phyloP scores from a whole-genome alignment of 2,329 filamentous ascomycete species.

The Aspergillus sclerotialis region DNA sequence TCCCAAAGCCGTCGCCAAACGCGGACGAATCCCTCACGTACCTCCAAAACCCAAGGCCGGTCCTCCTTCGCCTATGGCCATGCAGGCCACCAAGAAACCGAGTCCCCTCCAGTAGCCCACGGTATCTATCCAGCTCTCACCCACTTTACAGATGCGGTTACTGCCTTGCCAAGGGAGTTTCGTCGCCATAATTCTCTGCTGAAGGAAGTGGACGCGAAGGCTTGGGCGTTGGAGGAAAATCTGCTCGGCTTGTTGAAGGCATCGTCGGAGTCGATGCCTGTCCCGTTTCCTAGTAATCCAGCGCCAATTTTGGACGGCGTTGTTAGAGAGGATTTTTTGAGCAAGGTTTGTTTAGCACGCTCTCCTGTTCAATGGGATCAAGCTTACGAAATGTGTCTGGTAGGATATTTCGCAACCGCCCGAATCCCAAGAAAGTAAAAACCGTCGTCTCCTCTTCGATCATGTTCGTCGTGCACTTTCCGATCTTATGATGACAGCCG shows the following conservation, averaged over 20 bases:
- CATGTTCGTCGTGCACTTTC: conserved; percentile 71
- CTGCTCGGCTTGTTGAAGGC: conserved; percentile 64
- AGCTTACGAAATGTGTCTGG: not conserved
- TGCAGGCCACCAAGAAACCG: conserved; percentile 19
- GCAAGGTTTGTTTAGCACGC: conserved; percentile 21
- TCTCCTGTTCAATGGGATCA: no score
- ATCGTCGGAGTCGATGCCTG: conserved; percentile 26
- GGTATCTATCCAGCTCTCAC: conserved; percentile 60
- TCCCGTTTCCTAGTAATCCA: conserved; percentile 25
- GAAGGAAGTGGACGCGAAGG: conserved; percentile 97
- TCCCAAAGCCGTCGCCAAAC: conserved; percentile 33
- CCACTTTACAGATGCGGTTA: conserved; percentile 84
- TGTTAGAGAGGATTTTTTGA: conserved; percentile 26
- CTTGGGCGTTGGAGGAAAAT: conserved; percentile 78
- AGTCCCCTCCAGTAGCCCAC: conserved; percentile 29
- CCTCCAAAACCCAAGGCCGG: conserved; percentile 38
- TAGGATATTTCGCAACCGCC: conserved; percentile 22
- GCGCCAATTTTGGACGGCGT: conserved; percentile 30
- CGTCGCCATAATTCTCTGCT: conserved; percentile 91
- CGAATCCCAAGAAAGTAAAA: conserved; percentile 30
- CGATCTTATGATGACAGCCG: conserved; percentile 80
- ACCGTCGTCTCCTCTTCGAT: conserved; percentile 63
- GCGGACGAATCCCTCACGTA: conserved; percentile 43
- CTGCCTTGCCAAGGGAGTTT: conserved; percentile 87
- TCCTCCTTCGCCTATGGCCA: conserved; percentile 34